Conservation (phyloP, 257 asterid species). For the Primulina huaijiensis region DNA sequence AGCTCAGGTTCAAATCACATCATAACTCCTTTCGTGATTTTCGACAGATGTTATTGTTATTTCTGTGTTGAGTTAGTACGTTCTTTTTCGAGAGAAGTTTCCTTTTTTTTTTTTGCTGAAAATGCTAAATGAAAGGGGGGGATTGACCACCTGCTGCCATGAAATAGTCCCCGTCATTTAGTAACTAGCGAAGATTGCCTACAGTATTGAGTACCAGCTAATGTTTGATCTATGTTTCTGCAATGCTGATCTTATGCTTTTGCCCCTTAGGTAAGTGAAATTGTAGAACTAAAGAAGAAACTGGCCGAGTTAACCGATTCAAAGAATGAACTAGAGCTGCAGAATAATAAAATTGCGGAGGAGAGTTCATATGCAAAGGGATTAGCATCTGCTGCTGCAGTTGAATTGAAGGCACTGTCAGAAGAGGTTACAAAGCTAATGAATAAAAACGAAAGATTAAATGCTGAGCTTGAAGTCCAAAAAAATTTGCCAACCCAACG, state of each 20-base stretch:
- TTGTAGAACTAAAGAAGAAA: slow-evolving; percentile 61
- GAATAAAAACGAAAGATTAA: slow-evolving; percentile 76
- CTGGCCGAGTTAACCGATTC: slow-evolving; percentile 47
- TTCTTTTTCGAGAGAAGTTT: not conserved
- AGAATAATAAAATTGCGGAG: slow-evolving; percentile 86
- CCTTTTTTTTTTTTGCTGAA: not conserved
- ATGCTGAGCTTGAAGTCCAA: slow-evolving; percentile 69
- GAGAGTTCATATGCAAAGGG: slow-evolving; percentile 97
- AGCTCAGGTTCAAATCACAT: slow-evolving; percentile 54
- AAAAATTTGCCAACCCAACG: slow-evolving; percentile 72
- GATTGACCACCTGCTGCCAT: not conserved
- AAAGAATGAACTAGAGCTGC: slow-evolving; percentile 71
- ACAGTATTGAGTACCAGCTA: slow-evolving; percentile 1
- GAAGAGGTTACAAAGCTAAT: slow-evolving; percentile 97
- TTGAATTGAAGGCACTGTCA: slow-evolving; percentile 87
- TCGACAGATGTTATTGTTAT: not conserved
- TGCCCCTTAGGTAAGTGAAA: slow-evolving; percentile 54
- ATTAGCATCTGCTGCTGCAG: slow-evolving; percentile 98
- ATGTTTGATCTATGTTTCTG: not conserved
- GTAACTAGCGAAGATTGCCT: slow-evolving; percentile 3
- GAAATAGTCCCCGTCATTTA: not conserved
- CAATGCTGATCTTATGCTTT: slow-evolving; percentile 23
- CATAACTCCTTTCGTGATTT: slow-evolving; percentile 8
- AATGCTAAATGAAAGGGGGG: not conserved
- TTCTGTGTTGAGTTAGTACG: not conserved